phyloP scores from a whole-genome alignment of 257 asterid species.

The Salvia splendens region DNA sequence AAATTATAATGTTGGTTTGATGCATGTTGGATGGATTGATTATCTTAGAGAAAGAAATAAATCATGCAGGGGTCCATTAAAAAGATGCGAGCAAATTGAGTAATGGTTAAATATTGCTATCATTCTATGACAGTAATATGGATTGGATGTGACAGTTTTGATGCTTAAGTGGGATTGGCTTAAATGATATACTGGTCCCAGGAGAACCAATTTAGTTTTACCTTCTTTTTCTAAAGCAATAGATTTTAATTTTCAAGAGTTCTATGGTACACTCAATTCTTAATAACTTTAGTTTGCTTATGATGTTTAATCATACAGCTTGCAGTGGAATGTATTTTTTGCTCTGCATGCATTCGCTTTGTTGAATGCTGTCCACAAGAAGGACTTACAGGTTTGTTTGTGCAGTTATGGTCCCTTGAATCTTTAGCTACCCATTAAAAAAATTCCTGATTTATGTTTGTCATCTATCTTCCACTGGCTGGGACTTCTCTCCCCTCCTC shows the following conservation, averaged over 20 bases:
- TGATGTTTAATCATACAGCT: slow-evolving; percentile 59
- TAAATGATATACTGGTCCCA: slow-evolving; percentile 2
- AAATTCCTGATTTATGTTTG: slow-evolving; percentile 17
- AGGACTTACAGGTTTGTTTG: slow-evolving; percentile 86
- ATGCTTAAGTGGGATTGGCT: slow-evolving; percentile 26
- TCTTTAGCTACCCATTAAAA: slow-evolving; percentile 25
- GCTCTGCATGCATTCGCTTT: slow-evolving; percentile 99
- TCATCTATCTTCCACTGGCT: slow-evolving; percentile 24
- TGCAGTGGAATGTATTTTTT: slow-evolving; percentile 98
- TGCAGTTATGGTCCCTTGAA: slow-evolving; percentile 29
- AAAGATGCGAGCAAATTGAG: neutral
- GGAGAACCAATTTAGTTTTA: slow-evolving; percentile 11
- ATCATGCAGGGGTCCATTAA: slow-evolving; percentile 9
- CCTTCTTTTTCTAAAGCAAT: slow-evolving; percentile 1
- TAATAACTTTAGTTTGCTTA: slow-evolving; percentile 27
- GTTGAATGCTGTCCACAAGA: slow-evolving; percentile 99
- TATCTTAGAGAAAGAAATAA: neutral
- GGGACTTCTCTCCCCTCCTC: neutral
- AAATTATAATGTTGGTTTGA: slow-evolving; percentile 5
- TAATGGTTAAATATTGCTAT: neutral
- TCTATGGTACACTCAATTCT: slow-evolving; percentile 18
- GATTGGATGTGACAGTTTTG: slow-evolving; percentile 13
- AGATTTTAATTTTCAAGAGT: neutral
- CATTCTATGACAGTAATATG: slow-evolving; percentile 10
- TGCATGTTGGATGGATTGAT: slow-evolving; percentile 8